These are phyloP conservation scores for Parsonsia alboflavescens DNA, from an alignment of 257 asterid genomes.

Conservation along the genomic window DNA sequence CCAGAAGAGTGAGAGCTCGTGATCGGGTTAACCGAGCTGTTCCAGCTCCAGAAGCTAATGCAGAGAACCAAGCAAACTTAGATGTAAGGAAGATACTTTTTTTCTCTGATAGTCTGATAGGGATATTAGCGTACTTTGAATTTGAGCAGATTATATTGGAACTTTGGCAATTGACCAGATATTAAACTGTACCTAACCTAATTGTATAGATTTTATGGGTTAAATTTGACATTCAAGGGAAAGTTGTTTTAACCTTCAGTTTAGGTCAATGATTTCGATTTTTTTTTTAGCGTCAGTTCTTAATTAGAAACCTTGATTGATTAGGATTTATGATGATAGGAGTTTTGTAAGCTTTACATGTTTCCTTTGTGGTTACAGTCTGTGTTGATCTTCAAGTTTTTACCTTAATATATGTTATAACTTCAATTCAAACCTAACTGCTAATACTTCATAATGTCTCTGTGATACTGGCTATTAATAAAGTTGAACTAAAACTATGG, in stretches of 20 bases:
- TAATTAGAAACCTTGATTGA: background rate
- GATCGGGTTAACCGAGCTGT: constrained; percentile 64
- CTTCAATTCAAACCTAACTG: background rate
- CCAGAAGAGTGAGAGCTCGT: constrained; percentile 55
- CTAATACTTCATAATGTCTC: background rate
- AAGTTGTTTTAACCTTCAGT: background rate
- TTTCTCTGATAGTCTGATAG: constrained; percentile 1
- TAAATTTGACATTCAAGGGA: background rate
- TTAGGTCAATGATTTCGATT: background rate
- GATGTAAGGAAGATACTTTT: constrained; percentile 50
- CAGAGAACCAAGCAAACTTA: constrained; percentile 79
- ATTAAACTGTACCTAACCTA: background rate
- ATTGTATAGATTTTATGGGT: background rate
- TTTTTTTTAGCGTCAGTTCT: background rate
- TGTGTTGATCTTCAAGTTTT: background rate
- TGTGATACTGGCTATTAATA: background rate
- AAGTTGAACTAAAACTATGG: background rate
- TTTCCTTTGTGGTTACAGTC: background rate
- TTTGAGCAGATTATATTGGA: background rate
- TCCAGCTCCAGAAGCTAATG: constrained; percentile 95
- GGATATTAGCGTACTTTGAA: background rate
- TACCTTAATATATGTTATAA: background rate
- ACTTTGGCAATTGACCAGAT: background rate
- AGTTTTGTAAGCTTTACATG: background rate
- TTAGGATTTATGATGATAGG: background rate